Conservation (phyloP, 441 rosid genomes). For the Rhodomyrtus psidioides region DNA sequence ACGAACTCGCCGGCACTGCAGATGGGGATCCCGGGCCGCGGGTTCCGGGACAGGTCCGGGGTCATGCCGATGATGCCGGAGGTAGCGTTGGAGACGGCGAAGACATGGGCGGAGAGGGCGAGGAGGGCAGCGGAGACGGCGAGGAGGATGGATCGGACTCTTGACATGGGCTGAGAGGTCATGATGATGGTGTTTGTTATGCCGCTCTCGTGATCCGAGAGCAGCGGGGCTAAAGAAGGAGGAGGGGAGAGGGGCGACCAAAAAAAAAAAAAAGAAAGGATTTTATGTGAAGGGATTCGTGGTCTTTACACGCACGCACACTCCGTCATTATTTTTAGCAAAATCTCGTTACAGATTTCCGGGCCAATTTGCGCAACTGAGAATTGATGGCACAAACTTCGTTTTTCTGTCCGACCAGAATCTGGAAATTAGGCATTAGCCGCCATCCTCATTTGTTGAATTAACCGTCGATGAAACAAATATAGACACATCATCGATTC, state of each 20-base stretch:
- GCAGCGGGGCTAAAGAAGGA: not conserved
- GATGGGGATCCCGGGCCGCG: not conserved
- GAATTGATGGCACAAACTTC: not conserved
- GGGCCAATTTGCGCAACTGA: not conserved
- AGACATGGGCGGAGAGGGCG: not conserved
- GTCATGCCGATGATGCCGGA: not conserved
- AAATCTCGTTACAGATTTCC: not conserved
- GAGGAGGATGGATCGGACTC: not conserved
- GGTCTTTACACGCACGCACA: not conserved
- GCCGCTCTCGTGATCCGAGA: not conserved
- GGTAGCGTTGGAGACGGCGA: not conserved
- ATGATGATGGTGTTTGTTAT: not conserved
- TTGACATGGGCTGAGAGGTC: not conserved
- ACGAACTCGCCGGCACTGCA: slow-evolving; percentile 12
- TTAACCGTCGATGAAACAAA: not conserved
- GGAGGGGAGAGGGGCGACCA: not conserved
- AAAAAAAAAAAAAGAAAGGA: not conserved
- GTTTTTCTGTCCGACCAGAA: not conserved
- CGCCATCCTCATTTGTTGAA: not conserved
- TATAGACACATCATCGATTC: not conserved
- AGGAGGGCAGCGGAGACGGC: not conserved
- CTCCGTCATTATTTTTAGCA: not conserved
- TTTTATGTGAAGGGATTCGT: not conserved
- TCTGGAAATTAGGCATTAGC: not conserved
- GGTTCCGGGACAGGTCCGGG: not conserved